These are phyloP conservation scores for Aspergillus homomorphus DNA, from an alignment of 495 filamentous ascomycete species.

Conservation along the genomic window DNA sequence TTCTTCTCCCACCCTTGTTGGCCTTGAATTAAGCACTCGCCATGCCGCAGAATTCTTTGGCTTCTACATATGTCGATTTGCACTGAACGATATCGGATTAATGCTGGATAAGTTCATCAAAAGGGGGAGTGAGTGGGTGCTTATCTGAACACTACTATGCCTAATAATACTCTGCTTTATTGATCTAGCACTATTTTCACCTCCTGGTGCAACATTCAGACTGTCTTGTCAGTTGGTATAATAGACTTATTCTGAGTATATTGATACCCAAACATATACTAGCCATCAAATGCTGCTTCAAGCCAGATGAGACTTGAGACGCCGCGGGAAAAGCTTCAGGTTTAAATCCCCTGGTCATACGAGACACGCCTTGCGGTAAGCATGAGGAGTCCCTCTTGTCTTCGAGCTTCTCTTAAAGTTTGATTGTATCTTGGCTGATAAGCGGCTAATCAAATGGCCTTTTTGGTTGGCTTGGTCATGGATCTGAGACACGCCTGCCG, in stretches of 20 bases:
- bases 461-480: conserved; percentile 7
- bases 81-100: conserved; percentile 75
- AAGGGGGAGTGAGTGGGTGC: conserved; percentile 91
- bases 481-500: conserved; percentile 44
- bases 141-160: conserved; percentile 37
- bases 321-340: too few species aligned
- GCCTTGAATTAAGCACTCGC: conserved; percentile 85
- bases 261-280: too few species aligned
- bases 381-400: too few species aligned
- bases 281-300: too few species aligned
- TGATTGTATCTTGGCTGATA: background rate
- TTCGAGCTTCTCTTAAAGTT: background rate
- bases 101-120: conserved; percentile 97
- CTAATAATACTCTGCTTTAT: conserved; percentile 10
- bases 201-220: background rate
- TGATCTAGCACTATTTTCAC: background rate
- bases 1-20: conserved; percentile 80
- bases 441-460: background rate
- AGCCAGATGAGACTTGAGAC: too few species aligned
- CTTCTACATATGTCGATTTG: conserved; percentile 94
- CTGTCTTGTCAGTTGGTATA: too few species aligned
- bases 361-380: too few species aligned
- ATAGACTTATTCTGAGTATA: too few species aligned
- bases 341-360: too few species aligned
- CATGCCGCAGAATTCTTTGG: conserved; percentile 98